Evolutionary conservation across 2,329 filamentous ascomycete genomes (phyloP), one percentile per base, ranked within the genome.

Genomic region (Falciphora oryzae): DNA sequence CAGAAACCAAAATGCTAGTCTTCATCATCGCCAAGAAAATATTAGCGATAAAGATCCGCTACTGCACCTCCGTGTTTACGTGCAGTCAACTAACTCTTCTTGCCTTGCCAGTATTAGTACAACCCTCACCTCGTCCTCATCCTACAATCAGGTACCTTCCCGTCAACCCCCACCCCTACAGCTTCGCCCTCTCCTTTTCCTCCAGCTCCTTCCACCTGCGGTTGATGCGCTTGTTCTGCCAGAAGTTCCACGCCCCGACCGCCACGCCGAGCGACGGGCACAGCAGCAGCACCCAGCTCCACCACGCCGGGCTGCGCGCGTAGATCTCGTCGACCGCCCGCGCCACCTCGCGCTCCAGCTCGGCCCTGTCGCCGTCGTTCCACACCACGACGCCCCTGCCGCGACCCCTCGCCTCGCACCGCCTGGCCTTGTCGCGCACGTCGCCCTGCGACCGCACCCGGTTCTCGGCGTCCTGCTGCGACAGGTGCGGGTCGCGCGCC

Each of bases 381-480:
- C 91, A 95, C 29, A 99, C 83, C 44, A 97, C 92, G 4, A 93
- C 83, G 0, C 93, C 94, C 61, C 82, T 83, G 8, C 86, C 86
- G 59, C 77, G 74, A 63, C 81, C 85, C 59, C 92, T 80, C 60
- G 84, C 86, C 76, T 90, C 81, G 66, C 89, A 91, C 73, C 92
- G 81, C 73, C 84, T 82, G 25, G 91, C 93, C 83, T 98, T 98
- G 70, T 90, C 85, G 68, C 87, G 81, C 66, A 97, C 90, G 75
- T 96, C 91, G 59, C 88, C 89, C 81, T 99, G 95, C 73, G 92
- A 96, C 67, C 83, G 80, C 6, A 99, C 92, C 25, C 95, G 81
- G 74, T 96, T 93, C 80, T 89, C 84, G 22, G 94, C 95, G 74
- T 99, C 95, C 73, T 95, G 90, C n/a, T 84, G 83, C 11, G 83